phyloP scores from a whole-genome alignment of 2,329 filamentous ascomycete species.

The Mollisiaceae sp. region DNA sequence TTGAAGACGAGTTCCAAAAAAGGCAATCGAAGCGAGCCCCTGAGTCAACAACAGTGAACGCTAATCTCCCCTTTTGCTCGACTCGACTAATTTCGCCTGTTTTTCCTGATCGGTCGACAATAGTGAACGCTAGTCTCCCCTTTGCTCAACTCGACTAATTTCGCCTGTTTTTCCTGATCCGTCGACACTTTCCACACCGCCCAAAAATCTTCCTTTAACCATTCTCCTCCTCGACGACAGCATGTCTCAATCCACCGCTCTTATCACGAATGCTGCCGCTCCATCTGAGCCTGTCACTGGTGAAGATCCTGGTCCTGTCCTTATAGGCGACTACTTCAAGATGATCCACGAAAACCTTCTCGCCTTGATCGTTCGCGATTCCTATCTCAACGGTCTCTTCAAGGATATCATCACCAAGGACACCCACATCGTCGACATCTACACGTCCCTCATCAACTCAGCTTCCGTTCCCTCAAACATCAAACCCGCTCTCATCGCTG shows the following conservation, averaged over 20 bases:
- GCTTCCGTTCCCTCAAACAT: neutral
- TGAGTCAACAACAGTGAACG: neutral
- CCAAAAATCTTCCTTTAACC: too few species aligned
- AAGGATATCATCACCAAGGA: neutral
- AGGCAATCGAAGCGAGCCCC: neutral
- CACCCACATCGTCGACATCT: conserved; percentile 4
- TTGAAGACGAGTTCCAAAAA: neutral
- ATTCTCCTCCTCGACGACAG: neutral
- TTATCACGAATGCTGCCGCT: neutral
- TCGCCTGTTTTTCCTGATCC: neutral
- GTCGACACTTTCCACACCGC: neutral
- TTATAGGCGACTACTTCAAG: neutral
- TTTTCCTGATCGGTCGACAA: neutral
- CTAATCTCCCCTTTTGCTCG: neutral
- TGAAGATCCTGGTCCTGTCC: neutral
- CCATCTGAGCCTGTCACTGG: too few species aligned
- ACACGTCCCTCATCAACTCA: conserved; percentile 7
- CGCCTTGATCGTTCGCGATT: neutral
- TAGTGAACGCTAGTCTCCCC: neutral
- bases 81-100: neutral
- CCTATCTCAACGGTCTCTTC: neutral
- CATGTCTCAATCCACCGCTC: neutral
- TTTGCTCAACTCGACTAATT: neutral
- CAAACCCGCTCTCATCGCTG: neutral
- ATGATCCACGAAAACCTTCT: neutral